phyloP scores from a whole-genome alignment of 495 filamentous ascomycete species.

The Tuber brumale region DNA sequence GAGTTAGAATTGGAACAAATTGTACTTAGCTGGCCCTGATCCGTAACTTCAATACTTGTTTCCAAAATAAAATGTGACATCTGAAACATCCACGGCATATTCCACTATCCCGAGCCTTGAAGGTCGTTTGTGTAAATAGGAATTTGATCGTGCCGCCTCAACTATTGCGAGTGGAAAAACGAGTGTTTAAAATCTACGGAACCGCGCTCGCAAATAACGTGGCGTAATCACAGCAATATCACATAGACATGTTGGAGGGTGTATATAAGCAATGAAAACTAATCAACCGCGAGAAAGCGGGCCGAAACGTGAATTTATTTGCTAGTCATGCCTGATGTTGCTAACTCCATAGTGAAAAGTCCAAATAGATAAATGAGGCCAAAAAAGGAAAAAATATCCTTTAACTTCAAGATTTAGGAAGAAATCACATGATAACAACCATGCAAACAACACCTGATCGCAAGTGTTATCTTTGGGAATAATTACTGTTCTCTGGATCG shows the following conservation, averaged over 20 bases:
- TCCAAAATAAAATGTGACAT: neutral
- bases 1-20: slow-evolving; percentile 17
- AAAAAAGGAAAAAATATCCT: neutral
- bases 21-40: slow-evolving; percentile 12
- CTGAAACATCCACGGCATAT: neutral
- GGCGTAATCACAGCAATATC: neutral
- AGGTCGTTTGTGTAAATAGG: slow-evolving; percentile 7
- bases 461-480: neutral
- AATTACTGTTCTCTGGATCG: slow-evolving; percentile 31
- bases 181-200: neutral
- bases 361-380: neutral
- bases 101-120: neutral
- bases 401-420: neutral
- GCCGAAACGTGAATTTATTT: neutral
- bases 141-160: neutral
- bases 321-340: neutral
- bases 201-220: neutral
- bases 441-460: neutral
- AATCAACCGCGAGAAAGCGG: neutral
- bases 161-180: neutral
- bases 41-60: neutral
- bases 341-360: neutral
- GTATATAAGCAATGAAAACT: neutral
- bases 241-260: neutral
- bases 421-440: neutral